Evolutionary conservation across 495 filamentous ascomycete genomes (phyloP).

Genomic region (Penicillium macrosclerotiorum): DNA sequence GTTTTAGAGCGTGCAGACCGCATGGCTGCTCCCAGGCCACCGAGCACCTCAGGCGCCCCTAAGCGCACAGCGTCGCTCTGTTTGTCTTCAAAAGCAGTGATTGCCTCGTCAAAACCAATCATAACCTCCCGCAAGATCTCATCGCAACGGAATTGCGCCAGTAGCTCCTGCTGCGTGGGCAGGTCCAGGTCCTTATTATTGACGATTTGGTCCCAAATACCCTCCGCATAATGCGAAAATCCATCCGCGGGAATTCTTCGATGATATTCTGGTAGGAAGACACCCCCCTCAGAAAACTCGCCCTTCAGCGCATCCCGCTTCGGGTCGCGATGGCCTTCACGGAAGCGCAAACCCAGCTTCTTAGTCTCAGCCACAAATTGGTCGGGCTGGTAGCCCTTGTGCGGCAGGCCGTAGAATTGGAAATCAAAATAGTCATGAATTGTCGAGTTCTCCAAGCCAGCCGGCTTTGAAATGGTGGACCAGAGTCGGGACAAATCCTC

Average conservation of each 20-base stretch:
- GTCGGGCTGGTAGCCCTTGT: slow-evolving; percentile 96
- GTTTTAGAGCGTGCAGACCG: slow-evolving; percentile 66
- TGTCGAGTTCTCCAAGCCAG: slow-evolving; percentile 79
- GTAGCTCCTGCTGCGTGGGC: slow-evolving; percentile 92
- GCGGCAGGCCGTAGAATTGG: slow-evolving; percentile 90
- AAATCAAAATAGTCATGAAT: slow-evolving; percentile 99
- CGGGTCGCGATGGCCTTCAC: slow-evolving; percentile 68
- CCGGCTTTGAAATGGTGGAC: slow-evolving; percentile 85
- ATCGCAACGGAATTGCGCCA: slow-evolving; percentile 96
- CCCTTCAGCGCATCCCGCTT: slow-evolving; percentile 50
- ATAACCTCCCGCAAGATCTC: slow-evolving; percentile 89
- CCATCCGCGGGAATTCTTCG: slow-evolving; percentile 94
- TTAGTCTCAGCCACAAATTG: slow-evolving; percentile 79
- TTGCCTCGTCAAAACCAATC: slow-evolving; percentile 75
- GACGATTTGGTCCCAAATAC: slow-evolving; percentile 97
- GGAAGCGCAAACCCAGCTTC: slow-evolving; percentile 77
- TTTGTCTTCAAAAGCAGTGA: slow-evolving; percentile 81
- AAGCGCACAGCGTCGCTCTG: slow-evolving; percentile 68
- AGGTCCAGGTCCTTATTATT: slow-evolving; percentile 97
- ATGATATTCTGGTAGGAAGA: slow-evolving; percentile 94
- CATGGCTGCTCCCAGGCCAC: slow-evolving; percentile 75
- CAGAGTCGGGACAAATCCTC: slow-evolving; percentile 90
- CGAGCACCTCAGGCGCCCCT: slow-evolving; percentile 70
- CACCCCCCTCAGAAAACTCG: slow-evolving; percentile 72
- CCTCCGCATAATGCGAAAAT: slow-evolving; percentile 86